Base-by-base conservation (phyloP, 163 green algal genomes). In the Picocystis sp. region DNA sequence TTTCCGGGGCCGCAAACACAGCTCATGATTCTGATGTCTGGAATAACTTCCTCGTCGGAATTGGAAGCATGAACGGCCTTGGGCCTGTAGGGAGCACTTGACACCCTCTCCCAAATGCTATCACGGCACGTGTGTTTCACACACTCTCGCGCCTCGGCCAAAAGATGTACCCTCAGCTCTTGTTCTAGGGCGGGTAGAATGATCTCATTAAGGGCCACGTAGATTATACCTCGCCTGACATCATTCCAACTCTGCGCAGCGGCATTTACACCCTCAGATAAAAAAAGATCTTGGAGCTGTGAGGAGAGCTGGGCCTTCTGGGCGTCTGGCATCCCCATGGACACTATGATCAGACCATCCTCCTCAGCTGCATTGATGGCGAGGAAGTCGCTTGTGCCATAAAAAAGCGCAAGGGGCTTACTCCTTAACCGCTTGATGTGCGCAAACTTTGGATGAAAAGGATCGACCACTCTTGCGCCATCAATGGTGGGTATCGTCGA, bases 171-270 rank as follows among this genome's bases (percentile, higher is more conserved):
- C 14, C 68, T 45, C 33, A 61, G 34, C 62, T 86, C 78, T 11
- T 50, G 25, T 57, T 74, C 62, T 53, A 88, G 52, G 24, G 38
- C 33, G 14, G 77, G 75, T 50, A 84, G 46, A 44, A 90, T 56
- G 10, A 65, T 50, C 49, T 66, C 25, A 17, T 54, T n/a, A 24
- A 90, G 13, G 2, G 72, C 81, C 17, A 72, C 56, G 1, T 33
- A 2, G 24, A 92, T 48, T 9, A 85, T 67, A 12, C 62, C 42
- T 11, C 45, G 14, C 11, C 83, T 73, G 57, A 77, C 24, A n/a
- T 67, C 58, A 57, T 93, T 87, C 83, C 83, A 93, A 5, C 53
- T 60, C 23, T 66, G 49, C 11, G 70, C 70, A n/a, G 45, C 53
- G 21, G 65, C 45, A 55, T n/a, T 60, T 2, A 76, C 61, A 17